Base-by-base conservation (phyloP, 306 rosid species). In the Prunus dulcis region DNA sequence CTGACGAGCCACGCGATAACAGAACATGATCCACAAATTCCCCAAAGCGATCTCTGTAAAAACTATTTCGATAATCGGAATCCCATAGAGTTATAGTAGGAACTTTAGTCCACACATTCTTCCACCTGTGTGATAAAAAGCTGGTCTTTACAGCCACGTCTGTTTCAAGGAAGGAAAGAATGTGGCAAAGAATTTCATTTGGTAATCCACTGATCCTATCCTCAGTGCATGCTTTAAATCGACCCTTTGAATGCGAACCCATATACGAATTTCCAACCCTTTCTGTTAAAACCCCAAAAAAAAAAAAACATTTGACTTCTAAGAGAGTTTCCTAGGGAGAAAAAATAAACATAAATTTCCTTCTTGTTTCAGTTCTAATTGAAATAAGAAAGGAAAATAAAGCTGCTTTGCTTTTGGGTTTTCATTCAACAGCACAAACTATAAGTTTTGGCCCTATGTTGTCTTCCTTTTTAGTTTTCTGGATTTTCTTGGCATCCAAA, bases 81-180 rank as follows among this genome's bases (percentile, higher is more conserved):
- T 71, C 75, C 12, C 9, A 17, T 15, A 53, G 9, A 14, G 53
- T 63, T 19, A 71, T 23, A 71, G 6, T 53, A 49, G 75, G 50
- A 52, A 30, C 19, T 4, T 0, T 5, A 53, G 50, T 19, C 64
- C 51, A 71, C 5, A 71, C 64, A 71, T 53, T 11, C 28, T 32
- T 19, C 75, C 75, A 71, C 13, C 50, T n/a, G 12, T 20, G 32
- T 2, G 64, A 71, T 32, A 71, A 71, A 30, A 71, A 12, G 13
- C 75, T 53, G 28, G 75, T n/a, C 75, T 12, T 53, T 53, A 53
- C 75, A 52, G 14, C 75, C 27, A 52, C 64, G 12, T 14, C 19
- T 14, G 32, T 53, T 19, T 2, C 3, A 12, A 71, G 15, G 64
- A 30, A n/a, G 19, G 75, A 71, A 32, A 53, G 49, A 53, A 71